Evolutionary conservation across 352 stramenopile genomes (phyloP).

Genomic region (Blastocystis sp.): DNA sequence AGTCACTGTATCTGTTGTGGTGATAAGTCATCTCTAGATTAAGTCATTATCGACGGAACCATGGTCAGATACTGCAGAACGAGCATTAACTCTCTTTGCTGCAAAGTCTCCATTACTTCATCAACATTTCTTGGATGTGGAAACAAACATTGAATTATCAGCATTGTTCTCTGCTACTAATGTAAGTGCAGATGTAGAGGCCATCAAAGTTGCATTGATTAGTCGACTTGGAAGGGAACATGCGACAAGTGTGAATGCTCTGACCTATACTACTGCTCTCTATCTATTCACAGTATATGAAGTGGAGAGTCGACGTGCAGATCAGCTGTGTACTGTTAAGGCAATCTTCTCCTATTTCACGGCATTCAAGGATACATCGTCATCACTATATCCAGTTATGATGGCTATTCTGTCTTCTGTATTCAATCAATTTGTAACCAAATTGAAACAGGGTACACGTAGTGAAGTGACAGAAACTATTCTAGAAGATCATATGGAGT

Average conservation of each 20-base stretch:
- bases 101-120: constrained; percentile 44
- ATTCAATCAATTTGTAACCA: constrained; percentile 18
- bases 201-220: background rate
- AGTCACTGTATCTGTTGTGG: background rate
- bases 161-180: constrained; percentile 3
- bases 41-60: constrained; percentile 44
- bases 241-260: background rate
- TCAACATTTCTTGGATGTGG: constrained; percentile 49
- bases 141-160: constrained; percentile 60
- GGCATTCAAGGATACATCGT: background rate
- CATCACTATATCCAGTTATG: constrained; percentile 18
- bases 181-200: background rate
- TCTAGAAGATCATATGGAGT: constrained; percentile 64
- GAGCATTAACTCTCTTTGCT: constrained; percentile 38
- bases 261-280: constrained; percentile 4
- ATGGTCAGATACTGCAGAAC: constrained; percentile 34
- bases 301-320: constrained; percentile 11
- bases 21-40: background rate
- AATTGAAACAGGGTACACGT: background rate
- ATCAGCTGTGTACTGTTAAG: constrained; percentile 34
- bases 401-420: constrained; percentile 42
- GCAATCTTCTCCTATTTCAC: constrained; percentile 59
- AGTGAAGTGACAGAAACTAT: constrained; percentile 8
- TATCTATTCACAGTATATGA: constrained; percentile 60
- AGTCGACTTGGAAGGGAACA: constrained; percentile 22